Percentiles rank a stretch among this genome's conserved stretches.
These are phyloP conservation scores for Dimargaris xerosporica DNA, from an alignment of 192 early-diverging fungal genomes.

Conservation along the genomic window DNA sequence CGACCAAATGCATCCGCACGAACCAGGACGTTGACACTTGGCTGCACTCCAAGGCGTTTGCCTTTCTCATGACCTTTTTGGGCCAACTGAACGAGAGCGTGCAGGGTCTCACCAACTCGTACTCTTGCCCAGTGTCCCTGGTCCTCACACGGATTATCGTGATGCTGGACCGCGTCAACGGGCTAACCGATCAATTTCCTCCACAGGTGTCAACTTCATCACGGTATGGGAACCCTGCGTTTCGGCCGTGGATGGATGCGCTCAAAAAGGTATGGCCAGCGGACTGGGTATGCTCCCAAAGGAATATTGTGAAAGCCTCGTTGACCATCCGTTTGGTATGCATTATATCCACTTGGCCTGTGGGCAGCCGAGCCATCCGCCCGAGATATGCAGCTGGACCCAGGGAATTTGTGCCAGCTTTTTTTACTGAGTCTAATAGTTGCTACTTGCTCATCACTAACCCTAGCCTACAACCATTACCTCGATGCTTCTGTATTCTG, in stretches of 20 bases:
- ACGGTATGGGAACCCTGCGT: slow-evolving; percentile 88
- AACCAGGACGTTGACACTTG: slow-evolving; percentile 40
- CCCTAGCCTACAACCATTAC: too few relatives aligned
- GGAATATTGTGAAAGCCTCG: too few relatives aligned
- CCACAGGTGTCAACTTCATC: slow-evolving; percentile 45
- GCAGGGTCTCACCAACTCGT: slow-evolving; percentile 39
- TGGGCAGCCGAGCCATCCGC: too few relatives aligned
- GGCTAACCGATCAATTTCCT: slow-evolving; percentile 64
- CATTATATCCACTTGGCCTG: too few relatives aligned
- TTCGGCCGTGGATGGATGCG: slow-evolving; percentile 56
- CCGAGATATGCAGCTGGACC: too few relatives aligned
- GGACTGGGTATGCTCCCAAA: too few relatives aligned
- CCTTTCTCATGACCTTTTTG: slow-evolving; percentile 53
- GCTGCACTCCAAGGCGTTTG: slow-evolving; percentile 47
- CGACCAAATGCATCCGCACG: slow-evolving; percentile 39
- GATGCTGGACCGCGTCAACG: slow-evolving; percentile 46
- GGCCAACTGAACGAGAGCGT: slow-evolving; percentile 56
- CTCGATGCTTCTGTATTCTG: not conserved
- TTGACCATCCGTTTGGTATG: too few relatives aligned
- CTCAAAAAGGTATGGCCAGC: too few relatives aligned
- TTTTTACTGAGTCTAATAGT: too few relatives aligned
- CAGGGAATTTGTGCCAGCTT: too few relatives aligned
- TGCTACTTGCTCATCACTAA: too few relatives aligned
- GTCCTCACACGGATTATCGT: slow-evolving; percentile 33
- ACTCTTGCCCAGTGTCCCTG: slow-evolving; percentile 36